These are phyloP conservation scores for Umbelopsis ramanniana DNA, from an alignment of 192 early-diverging fungal genomes.

Conservation along the genomic window DNA sequence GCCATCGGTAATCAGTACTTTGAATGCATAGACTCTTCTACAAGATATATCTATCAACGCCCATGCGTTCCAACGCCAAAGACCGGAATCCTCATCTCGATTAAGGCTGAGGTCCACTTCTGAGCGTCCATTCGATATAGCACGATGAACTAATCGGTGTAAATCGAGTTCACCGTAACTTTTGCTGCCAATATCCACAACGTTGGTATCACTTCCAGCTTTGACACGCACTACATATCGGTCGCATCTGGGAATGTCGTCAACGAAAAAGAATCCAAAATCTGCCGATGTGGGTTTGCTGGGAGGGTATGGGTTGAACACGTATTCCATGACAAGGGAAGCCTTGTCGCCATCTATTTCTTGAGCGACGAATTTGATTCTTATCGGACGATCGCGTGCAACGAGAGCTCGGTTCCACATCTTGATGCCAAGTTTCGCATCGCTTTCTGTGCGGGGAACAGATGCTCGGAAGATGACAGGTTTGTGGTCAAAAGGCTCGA, in stretches of 20 bases:
- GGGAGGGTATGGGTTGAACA: constrained; percentile 37
- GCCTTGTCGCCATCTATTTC: constrained; percentile 47
- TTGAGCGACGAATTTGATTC: constrained; percentile 44
- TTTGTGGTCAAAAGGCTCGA: constrained; percentile 42
- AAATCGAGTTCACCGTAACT: constrained; percentile 29
- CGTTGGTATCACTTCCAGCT: constrained; percentile 3
- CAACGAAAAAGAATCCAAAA: constrained; percentile 45
- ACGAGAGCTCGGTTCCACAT: constrained; percentile 51
- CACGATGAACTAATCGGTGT: constrained; percentile 48
- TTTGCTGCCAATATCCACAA: constrained; percentile 32
- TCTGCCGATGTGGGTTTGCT: constrained; percentile 37
- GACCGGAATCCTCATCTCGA: constrained; percentile 23
- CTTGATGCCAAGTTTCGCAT: constrained; percentile 32
- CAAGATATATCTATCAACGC: constrained; percentile 50
- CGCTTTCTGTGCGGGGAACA: constrained; percentile 40
- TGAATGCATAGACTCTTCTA: constrained; percentile 51
- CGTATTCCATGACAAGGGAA: constrained; percentile 45
- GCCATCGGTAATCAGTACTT: constrained; percentile 35
- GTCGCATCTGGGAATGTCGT: constrained; percentile 31
- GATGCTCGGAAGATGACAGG: constrained; percentile 40
- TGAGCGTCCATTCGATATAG: constrained; percentile 32
- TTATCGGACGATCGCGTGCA: constrained; percentile 48
- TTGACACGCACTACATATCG: constrained; percentile 36
- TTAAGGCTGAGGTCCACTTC: constrained; percentile 40
- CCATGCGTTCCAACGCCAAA: constrained; percentile 45